Evolutionary conservation across 441 rosid species (phyloP).

Genomic region (Corymbia citriodora): DNA sequence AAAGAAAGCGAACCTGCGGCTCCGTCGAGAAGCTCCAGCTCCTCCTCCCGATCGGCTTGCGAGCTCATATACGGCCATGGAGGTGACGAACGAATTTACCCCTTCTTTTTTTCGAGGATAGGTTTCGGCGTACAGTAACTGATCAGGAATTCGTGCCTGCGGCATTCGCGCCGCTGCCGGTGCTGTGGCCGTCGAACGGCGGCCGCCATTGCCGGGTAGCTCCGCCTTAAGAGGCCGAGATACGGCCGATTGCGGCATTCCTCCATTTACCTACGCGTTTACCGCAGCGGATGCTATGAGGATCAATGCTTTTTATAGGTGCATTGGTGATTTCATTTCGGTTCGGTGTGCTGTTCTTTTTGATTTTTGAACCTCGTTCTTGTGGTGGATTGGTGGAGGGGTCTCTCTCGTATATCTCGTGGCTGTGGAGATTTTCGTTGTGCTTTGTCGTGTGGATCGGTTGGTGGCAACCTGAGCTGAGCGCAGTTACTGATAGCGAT

Average conservation of each 20-base stretch:
- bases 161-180: neutral
- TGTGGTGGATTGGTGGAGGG: neutral
- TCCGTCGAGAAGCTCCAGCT: neutral
- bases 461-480: neutral
- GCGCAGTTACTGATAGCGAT: neutral
- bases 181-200: neutral
- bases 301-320: neutral
- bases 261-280: neutral
- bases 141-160: neutral
- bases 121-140: neutral
- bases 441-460: neutral
- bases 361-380: neutral
- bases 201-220: neutral
- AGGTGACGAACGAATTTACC: neutral
- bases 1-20: neutral
- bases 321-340: neutral
- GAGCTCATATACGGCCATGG: neutral
- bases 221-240: neutral
- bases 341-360: neutral
- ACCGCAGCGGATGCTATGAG: neutral
- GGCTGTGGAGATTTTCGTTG: neutral
- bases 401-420: neutral
- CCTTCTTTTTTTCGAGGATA: neutral
- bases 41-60: neutral
- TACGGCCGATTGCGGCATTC: neutral